These are phyloP conservation scores for Lactifluus pinguis DNA, from an alignment of 768 basidiomycete genomes.

Conservation along the genomic window DNA sequence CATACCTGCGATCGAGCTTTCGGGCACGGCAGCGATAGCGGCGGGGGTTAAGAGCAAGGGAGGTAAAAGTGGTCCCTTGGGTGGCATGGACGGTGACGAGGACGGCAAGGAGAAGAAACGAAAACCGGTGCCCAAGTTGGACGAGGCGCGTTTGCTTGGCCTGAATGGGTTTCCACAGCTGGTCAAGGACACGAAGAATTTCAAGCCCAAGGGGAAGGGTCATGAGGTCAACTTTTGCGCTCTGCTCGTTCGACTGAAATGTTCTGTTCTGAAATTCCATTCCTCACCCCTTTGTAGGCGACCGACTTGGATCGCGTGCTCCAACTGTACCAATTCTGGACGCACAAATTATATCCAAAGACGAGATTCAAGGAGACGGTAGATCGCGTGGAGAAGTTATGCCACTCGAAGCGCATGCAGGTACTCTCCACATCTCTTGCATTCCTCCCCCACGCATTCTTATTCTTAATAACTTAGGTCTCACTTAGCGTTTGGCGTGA, in stretches of 20 bases:
- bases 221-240: conserved; percentile 58
- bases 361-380: conserved; percentile 83
- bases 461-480: conserved; percentile 39
- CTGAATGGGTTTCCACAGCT: conserved; percentile 73
- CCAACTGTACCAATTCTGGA: conserved; percentile 88
- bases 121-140: conserved; percentile 50
- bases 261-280: no score
- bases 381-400: conserved; percentile 77
- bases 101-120: conserved; percentile 36
- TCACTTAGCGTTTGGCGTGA: conserved; percentile 71
- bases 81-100: conserved; percentile 25
- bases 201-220: conserved; percentile 82
- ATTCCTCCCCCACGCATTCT: background rate
- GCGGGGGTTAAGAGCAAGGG: conserved; percentile 25
- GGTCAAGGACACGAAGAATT: conserved; percentile 64
- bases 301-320: conserved; percentile 74
- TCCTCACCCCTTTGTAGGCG: conserved; percentile 34
- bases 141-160: conserved; percentile 68
- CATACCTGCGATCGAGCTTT: conserved; percentile 37
- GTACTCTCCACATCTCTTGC: conserved; percentile 36
- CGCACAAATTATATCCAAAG: conserved; percentile 87
- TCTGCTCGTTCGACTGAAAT: background rate
- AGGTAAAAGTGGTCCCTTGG: conserved; percentile 23
- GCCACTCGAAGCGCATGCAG: conserved; percentile 77
- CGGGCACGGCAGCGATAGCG: background rate